Percentiles rank a stretch among this genome's conserved stretches.
Evolutionary conservation across 768 basidiomycete genomes (phyloP).

Genomic region (Rhodotorula kratochvilovae): DNA sequence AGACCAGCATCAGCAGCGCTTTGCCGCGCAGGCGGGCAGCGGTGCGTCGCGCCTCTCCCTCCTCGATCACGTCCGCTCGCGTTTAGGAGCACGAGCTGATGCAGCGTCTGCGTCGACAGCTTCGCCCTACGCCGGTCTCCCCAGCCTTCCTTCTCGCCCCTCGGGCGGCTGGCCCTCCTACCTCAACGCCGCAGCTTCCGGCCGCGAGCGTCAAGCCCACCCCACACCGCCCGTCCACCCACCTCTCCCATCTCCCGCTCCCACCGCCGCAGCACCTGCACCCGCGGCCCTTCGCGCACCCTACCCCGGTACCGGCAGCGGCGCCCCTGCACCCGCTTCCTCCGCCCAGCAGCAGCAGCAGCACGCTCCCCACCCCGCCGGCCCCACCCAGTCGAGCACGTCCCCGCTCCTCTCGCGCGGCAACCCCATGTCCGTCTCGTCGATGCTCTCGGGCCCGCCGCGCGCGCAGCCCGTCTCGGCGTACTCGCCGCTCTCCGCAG

Average conservation of each 20-base stretch:
- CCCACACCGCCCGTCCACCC: not conserved
- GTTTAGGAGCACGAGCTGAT: no score
- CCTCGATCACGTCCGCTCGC: not conserved
- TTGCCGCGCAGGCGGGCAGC: not conserved
- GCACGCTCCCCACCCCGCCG: not conserved
- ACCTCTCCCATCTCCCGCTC: not conserved
- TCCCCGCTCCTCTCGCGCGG: not conserved
- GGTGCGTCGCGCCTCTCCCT: not conserved
- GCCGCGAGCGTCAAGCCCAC: not conserved
- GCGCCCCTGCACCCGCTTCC: not conserved
- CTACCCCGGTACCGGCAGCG: not conserved
- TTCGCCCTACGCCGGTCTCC: not conserved
- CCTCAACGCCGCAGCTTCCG: not conserved
- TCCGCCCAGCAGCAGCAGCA: not conserved
- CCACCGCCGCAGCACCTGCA: not conserved
- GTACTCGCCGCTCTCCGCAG: not conserved
- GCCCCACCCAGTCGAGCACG: not conserved
- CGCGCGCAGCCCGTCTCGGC: conserved; percentile 11
- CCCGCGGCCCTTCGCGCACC: not conserved
- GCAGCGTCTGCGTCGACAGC: not conserved
- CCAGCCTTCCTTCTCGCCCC: not conserved
- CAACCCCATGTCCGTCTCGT: conserved; percentile 38
- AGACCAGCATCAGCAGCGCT: not conserved
- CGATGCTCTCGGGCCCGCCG: conserved; percentile 34
- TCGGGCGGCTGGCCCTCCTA: not conserved